Evolutionary conservation across 192 early-diverging fungal species (phyloP).

Genomic region (Coemansia nantahalensis): DNA sequence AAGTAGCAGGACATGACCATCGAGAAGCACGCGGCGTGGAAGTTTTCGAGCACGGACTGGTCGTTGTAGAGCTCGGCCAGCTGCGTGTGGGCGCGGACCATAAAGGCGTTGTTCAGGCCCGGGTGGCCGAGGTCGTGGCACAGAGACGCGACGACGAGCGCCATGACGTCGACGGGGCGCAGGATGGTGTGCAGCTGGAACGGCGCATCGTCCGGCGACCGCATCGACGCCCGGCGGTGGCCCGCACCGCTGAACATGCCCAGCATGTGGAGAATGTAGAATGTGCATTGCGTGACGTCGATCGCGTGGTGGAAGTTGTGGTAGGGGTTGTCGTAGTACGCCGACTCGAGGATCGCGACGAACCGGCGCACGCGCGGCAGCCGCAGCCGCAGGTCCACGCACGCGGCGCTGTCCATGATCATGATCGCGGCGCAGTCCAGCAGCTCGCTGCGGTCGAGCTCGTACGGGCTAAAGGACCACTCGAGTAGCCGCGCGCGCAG

Average conservation of each 20-base stretch:
- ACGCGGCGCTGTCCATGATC: constrained; percentile 62
- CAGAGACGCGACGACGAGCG: constrained; percentile 70
- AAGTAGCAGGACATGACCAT: constrained; percentile 55
- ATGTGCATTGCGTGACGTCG: constrained; percentile 90
- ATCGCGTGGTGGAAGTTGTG: constrained; percentile 96
- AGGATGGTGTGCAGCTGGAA: constrained; percentile 48
- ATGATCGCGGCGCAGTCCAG: constrained; percentile 67
- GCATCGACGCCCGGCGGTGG: constrained; percentile 41
- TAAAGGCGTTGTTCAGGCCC: constrained; percentile 92
- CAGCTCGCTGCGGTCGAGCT: constrained; percentile 60
- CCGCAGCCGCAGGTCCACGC: constrained; percentile 59
- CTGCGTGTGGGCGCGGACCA: constrained; percentile 77
- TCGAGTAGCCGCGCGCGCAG: constrained; percentile 59
- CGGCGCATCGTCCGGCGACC: constrained; percentile 37
- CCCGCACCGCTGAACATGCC: constrained; percentile 52
- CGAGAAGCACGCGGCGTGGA: constrained; percentile 79
- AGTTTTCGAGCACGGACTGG: constrained; percentile 89
- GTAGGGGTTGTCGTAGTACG: constrained; percentile 75
- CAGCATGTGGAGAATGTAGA: constrained; percentile 72
- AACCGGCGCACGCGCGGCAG: constrained; percentile 54
- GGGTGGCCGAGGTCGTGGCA: constrained; percentile 88
- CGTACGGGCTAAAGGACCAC: constrained; percentile 74
- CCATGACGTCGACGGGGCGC: constrained; percentile 63
- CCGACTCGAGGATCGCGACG: constrained; percentile 45
- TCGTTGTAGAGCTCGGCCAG: constrained; percentile 92